Conservation (phyloP, 2,329 filamentous ascomycete genomes). For the Penicillium sp. region DNA sequence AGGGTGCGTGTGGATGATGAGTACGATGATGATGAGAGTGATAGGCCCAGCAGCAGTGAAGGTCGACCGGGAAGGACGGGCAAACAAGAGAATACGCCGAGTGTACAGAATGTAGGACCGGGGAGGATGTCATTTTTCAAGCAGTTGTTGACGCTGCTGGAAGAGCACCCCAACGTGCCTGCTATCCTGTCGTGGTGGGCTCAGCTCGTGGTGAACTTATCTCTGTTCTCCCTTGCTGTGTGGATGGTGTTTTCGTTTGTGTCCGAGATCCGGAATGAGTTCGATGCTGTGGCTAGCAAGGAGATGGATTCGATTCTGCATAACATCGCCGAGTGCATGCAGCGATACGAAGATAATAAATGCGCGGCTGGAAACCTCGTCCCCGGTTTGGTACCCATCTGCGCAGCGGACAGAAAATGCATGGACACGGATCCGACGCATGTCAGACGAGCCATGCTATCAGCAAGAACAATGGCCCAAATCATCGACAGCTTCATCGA, state of each 20-base stretch:
- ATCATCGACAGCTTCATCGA: conserved; percentile 95
- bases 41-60: conserved; percentile 46
- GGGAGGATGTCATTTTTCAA: conserved; percentile 50
- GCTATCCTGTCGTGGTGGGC: conserved; percentile 70
- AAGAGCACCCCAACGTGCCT: conserved; percentile 69
- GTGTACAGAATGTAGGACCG: conserved; percentile 25
- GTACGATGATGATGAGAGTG: conserved; percentile 52
- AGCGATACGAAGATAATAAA: conserved; percentile 75
- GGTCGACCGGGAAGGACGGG: conserved; percentile 40
- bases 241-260: conserved; percentile 75
- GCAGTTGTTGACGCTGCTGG: conserved; percentile 66
- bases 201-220: conserved; percentile 62
- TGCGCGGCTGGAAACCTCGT: conserved; percentile 71
- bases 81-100: conserved; percentile 27
- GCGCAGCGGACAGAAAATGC: conserved; percentile 82
- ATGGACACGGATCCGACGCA: conserved; percentile 82
- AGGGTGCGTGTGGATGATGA: conserved; percentile 49
- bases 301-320: conserved; percentile 72
- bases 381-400: conserved; percentile 75
- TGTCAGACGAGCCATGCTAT: conserved; percentile 79
- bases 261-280: conserved; percentile 73
- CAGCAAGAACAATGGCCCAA: conserved; percentile 84
- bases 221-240: conserved; percentile 55
- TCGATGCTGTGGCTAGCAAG: conserved; percentile 72
- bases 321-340: conserved; percentile 75